Percentiles rank a stretch among this genome's conserved stretches.
phyloP scores from a whole-genome alignment of 257 asterid genomes.

The Datura wrightii region DNA sequence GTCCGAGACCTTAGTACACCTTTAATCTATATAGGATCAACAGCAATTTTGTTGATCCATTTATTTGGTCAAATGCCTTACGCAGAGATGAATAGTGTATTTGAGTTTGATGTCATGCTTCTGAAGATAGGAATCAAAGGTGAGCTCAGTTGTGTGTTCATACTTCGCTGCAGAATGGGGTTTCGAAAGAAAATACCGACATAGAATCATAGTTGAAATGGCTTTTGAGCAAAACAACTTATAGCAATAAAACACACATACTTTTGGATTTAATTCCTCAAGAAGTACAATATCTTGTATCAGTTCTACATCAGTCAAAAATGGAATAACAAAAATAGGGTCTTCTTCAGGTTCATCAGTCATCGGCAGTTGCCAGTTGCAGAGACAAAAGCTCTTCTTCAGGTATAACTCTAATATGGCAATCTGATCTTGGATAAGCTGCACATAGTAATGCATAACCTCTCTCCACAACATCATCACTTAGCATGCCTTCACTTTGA shows the following conservation, averaged over 20 bases:
- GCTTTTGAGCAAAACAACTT: not conserved
- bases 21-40: not conserved
- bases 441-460: conserved; percentile 85
- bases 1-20: conserved; percentile 18
- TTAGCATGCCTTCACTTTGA: conserved; percentile 97
- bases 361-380: conserved; percentile 95
- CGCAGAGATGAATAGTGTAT: not conserved
- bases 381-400: conserved; percentile 88
- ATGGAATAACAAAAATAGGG: not conserved
- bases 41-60: not conserved
- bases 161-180: not conserved
- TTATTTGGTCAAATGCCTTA: not conserved
- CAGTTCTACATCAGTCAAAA: conserved; percentile 23
- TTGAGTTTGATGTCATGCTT: not conserved
- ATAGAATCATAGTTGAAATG: not conserved
- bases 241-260: conserved; percentile 22
- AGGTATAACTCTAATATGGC: conserved; percentile 74
- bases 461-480: conserved; percentile 89
- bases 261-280: not conserved
- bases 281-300: conserved; percentile 12
- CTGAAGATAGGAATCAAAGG: not conserved
- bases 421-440: conserved; percentile 88
- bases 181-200: not conserved
- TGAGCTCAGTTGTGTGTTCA: not conserved
- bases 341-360: conserved; percentile 40